Conservation (phyloP, 495 filamentous ascomycete genomes). For the Xanthoparmelia taractica region DNA sequence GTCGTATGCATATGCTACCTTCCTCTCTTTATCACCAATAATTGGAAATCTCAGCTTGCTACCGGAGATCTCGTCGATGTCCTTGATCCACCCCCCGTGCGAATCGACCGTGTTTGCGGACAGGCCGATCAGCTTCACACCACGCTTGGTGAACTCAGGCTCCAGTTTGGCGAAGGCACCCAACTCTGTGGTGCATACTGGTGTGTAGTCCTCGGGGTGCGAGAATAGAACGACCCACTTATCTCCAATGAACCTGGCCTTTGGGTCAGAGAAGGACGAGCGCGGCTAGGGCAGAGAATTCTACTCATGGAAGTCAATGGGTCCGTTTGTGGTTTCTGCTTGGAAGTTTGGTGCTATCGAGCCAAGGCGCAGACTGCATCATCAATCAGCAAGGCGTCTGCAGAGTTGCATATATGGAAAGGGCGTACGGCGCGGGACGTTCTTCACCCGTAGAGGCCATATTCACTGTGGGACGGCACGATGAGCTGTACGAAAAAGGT, state of each 20-base stretch:
- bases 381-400: conserved; percentile 5
- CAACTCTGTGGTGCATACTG: conserved; percentile 92
- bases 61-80: conserved; percentile 87
- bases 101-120: conserved; percentile 69
- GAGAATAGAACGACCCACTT: conserved; percentile 96
- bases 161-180: conserved; percentile 95
- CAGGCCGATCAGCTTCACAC: conserved; percentile 91
- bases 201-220: conserved; percentile 66
- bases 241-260: conserved; percentile 67
- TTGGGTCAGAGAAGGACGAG: background rate
- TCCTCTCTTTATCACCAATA: conserved; percentile 91
- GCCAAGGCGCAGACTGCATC: conserved; percentile 74
- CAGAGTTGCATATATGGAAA: background rate
- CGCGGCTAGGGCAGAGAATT: background rate
- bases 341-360: conserved; percentile 87
- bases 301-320: conserved; percentile 86
- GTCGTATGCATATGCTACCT: conserved; percentile 87
- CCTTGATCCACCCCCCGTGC: conserved; percentile 64
- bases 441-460: conserved; percentile 21
- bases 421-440: conserved; percentile 25
- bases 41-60: conserved; percentile 85
- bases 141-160: conserved; percentile 90
- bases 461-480: background rate
- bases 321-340: conserved; percentile 81
- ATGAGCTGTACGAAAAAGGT: background rate